These are phyloP conservation scores for Fusarium sp. DNA, from an alignment of 2,329 filamentous ascomycete species.

Conservation along the genomic window DNA sequence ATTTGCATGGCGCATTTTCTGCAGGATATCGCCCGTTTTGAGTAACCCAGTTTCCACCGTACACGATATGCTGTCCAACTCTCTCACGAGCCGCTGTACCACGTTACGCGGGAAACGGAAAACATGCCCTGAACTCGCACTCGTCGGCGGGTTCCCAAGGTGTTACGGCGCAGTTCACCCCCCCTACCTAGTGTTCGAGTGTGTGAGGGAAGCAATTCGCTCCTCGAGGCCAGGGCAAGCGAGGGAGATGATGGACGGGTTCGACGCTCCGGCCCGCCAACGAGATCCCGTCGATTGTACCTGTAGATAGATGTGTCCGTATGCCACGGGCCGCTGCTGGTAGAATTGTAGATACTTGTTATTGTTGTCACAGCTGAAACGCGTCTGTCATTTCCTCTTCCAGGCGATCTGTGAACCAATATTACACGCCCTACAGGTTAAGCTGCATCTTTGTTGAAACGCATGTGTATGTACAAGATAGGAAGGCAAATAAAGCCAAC, in stretches of 20 bases:
- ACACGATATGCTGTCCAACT: constrained; percentile 15
- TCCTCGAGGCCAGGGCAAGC: constrained; percentile 43
- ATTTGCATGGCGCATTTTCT: constrained; percentile 9
- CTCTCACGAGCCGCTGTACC: constrained; percentile 41
- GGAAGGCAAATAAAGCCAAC: constrained; percentile 34
- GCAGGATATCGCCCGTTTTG: constrained; percentile 8
- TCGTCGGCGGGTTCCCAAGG: constrained; percentile 20
- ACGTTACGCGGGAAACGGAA: constrained; percentile 41
- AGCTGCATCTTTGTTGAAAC: constrained; percentile 17
- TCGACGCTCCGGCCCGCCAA: constrained; percentile 37
- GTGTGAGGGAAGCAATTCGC: constrained; percentile 46
- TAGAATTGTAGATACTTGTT: background rate
- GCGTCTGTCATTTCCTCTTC: constrained; percentile 1
- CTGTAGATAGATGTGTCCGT: background rate
- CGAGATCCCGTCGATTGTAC: constrained; percentile 27
- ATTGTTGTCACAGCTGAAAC: constrained; percentile 14
- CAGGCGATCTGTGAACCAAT: constrained; percentile 2
- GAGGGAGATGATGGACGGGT: constrained; percentile 36
- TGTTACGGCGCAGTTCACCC: constrained; percentile 34
- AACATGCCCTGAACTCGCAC: constrained; percentile 21
- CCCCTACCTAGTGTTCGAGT: background rate
- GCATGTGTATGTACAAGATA: constrained; percentile 21
- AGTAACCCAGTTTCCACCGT: background rate
- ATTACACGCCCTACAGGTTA: constrained; percentile 13
- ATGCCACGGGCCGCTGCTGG: constrained; percentile 25